Conservation (phyloP, 148 eudicot genomes). For the Cornus suecica region DNA sequence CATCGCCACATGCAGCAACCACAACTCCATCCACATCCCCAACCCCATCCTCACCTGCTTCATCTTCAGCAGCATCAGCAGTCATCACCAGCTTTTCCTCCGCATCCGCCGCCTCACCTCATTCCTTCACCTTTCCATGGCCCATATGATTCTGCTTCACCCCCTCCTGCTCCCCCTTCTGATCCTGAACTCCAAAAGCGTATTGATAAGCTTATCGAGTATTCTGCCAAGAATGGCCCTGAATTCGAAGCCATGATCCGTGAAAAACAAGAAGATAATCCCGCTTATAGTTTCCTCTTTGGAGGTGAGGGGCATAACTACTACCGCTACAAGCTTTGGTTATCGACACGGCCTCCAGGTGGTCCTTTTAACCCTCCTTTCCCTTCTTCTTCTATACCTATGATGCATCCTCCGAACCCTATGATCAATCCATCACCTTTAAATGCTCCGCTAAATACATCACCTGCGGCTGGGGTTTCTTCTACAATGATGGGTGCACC, state of each 20-base stretch:
- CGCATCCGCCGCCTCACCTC: constrained; percentile 73
- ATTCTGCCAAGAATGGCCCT: constrained; percentile 84
- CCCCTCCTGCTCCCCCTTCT: constrained; percentile 77
- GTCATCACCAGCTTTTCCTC: constrained; percentile 66
- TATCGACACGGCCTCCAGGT: constrained; percentile 51
- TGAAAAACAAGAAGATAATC: constrained; percentile 82
- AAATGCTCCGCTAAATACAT: constrained; percentile 38
- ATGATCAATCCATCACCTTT: constrained; percentile 42
- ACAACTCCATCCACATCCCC: constrained; percentile 64
- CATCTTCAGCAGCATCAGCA: constrained; percentile 73
- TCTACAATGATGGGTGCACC: constrained; percentile 44
- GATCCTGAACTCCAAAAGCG: constrained; percentile 91
- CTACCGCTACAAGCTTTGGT: constrained; percentile 83
- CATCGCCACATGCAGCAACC: constrained; percentile 67
- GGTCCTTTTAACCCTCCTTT: constrained; percentile 65
- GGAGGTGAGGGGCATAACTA: constrained; percentile 95
- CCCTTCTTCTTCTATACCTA: constrained; percentile 53
- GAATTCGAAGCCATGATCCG: constrained; percentile 93
- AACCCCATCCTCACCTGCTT: constrained; percentile 57
- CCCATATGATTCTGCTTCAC: constrained; percentile 72
- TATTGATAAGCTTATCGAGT: constrained; percentile 86
- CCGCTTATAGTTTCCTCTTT: constrained; percentile 77
- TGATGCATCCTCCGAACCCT: constrained; percentile 69
- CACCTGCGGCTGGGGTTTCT: constrained; percentile 32
- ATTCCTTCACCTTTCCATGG: constrained; percentile 58